These are phyloP conservation scores for Glarea lozoyensis DNA, from an alignment of 495 filamentous ascomycete genomes.

Conservation along the genomic window DNA sequence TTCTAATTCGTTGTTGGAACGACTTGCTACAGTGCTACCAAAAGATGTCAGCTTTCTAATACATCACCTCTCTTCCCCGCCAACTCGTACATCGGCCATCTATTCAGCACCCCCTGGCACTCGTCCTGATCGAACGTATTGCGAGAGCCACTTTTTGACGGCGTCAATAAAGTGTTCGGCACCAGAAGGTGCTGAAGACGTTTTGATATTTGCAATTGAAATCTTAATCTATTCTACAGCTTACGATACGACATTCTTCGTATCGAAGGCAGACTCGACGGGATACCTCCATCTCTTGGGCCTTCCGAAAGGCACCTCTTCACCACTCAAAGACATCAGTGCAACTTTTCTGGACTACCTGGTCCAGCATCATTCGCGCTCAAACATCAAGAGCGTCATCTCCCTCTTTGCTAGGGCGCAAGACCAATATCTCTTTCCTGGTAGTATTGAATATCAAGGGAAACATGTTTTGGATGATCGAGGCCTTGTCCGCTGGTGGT, in stretches of 20 bases:
- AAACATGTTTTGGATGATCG: slow-evolving; percentile 95
- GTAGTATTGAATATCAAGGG: slow-evolving; percentile 69
- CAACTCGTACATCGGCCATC: slow-evolving; percentile 60
- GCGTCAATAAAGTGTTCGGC: slow-evolving; percentile 42
- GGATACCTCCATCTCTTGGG: slow-evolving; percentile 67
- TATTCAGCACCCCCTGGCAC: slow-evolving; percentile 69
- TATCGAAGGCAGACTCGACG: slow-evolving; percentile 95
- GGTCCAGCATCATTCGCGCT: slow-evolving; percentile 52
- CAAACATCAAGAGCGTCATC: slow-evolving; percentile 65
- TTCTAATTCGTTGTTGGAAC: slow-evolving; percentile 27
- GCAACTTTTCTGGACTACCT: slow-evolving; percentile 71
- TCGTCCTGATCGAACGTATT: slow-evolving; percentile 65
- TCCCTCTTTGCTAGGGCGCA: slow-evolving; percentile 91
- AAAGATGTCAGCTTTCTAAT: slow-evolving; percentile 59
- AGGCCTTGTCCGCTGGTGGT: slow-evolving; percentile 92
- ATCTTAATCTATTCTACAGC: slow-evolving; percentile 65
- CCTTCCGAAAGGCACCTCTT: slow-evolving; percentile 51
- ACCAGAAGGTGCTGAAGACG: slow-evolving; percentile 20
- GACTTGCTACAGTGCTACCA: slow-evolving; percentile 64
- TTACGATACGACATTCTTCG: slow-evolving; percentile 77
- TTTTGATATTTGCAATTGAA: slow-evolving; percentile 60
- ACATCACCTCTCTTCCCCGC: slow-evolving; percentile 83
- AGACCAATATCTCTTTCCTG: slow-evolving; percentile 90
- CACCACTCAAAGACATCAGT: slow-evolving; percentile 62
- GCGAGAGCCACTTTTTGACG: slow-evolving; percentile 79